Base-by-base conservation (phyloP, 1,139 yeast genomes). In the Yamadazyma spencermartinsiae region DNA sequence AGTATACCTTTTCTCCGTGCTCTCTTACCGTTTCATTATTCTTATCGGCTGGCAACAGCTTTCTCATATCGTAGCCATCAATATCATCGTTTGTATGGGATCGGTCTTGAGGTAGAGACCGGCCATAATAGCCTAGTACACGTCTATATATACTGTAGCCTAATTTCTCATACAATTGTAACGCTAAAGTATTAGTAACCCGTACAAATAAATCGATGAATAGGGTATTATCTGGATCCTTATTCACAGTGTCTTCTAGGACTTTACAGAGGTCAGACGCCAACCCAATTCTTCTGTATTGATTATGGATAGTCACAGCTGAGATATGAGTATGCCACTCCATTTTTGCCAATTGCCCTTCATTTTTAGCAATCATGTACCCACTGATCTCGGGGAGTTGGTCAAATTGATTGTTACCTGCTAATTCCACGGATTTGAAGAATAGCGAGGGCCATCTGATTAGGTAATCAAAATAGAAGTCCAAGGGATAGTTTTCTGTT, bases 251-350 rank as follows among this genome's bases (percentile, higher is more conserved):
- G 36, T 78, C 72, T 51, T 85, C 92, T 32, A 94, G 65, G 46
- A 86, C 79, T 31, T 75, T 68, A 55, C 96, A 90, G 40, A 90
- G 70, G 43, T 76, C 76, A 2, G 86, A 80, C 1, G 97, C 98
- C 35, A 90, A 67, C 2, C 96, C 95, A 15, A 92, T 72, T 43
- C 98, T 68, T 42, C 99, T 69, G 55, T 85, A 90, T 38, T 80
- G 82, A 18, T 86, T 82, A 44, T 85, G 85, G 1, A 94, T 85
- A 0, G 98, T 89, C 2, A 94, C 96, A 0, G 98, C 98, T 0
- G 98, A 89, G 41, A 94, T 89, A 60, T 94, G 99, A 0, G 96
- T 80, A 56, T 94, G 99, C 96, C 97, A 92, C 48, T 89, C 95
- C 39, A 74, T 78, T 13, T 74, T 79, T 16, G 69, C 65, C 29